Base-by-base conservation (phyloP, 2,329 filamentous ascomycete genomes). In the Diaporthe sp. region DNA sequence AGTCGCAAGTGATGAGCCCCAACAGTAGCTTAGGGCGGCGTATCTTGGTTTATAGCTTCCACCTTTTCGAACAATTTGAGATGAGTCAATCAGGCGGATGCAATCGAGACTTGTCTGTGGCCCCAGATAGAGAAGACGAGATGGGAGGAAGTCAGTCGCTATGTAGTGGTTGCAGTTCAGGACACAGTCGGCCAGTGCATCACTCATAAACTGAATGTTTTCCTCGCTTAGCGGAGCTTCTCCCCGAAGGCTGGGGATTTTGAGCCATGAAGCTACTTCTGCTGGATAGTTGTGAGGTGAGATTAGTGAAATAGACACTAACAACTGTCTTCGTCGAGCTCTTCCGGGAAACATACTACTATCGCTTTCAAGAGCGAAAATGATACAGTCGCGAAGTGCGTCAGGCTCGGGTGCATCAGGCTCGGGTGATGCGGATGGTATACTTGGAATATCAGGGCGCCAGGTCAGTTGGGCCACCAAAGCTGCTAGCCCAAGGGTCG, bases 21-120 rank as follows among this genome's bases (percentile, higher is more conserved):
- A 57, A 34, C 53, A 57, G 19, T 57, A 57, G 34, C 53, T 57
- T 28, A 57, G 53, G 25, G 53, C 53, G 25, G 53, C 53, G 53
- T 57, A 57, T 57, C 53, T 57, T 17, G 53, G 53, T 5, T 3
- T 8, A 17, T 31, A 5, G 53, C 15, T 31, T 34, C 10, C 53
- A 25, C 19, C 13, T 3, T 4, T 34, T 4, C 13, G 53, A 19
- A 31, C 5, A 8, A 31, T 57, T 19, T 31, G 53, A 34, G 28
- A 8, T 19, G 53, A 31, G 34, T 57, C 53, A 57, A 57, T 34
- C 4, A 57, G 28, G 53, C 53, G 15, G 53, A 57, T 57, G 15
- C 12, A 17, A 17, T 57, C 53, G 25, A 57, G 25, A 19, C 13
- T 34, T 57, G 4, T 17, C 19, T 34, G 53, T 34, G 28, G 28